A percentile compares a stretch with the other conserved stretches of the same genome.
Conservation (phyloP, 1,139 yeast species). For the Diutina sp. region DNA sequence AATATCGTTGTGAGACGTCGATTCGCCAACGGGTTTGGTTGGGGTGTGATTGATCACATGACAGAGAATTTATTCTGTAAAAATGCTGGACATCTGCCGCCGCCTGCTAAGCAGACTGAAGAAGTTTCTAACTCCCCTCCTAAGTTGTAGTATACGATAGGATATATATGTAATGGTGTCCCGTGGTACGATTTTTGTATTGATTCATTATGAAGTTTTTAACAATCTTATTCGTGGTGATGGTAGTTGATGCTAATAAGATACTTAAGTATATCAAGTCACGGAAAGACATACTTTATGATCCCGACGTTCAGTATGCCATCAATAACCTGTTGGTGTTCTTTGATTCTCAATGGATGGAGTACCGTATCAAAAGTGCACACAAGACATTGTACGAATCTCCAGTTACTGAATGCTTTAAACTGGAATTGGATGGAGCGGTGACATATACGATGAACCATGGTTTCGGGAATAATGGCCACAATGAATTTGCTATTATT, state of each 20-base stretch:
- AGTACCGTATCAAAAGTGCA: neutral
- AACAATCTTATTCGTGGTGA: neutral
- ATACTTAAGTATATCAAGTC: neutral
- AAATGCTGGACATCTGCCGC: neutral
- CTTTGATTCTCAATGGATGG: neutral
- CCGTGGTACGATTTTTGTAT: neutral
- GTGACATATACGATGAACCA: neutral
- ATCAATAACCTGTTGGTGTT: neutral
- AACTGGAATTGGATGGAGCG: neutral
- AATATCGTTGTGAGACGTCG: slow-evolving; percentile 15
- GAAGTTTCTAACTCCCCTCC: neutral
- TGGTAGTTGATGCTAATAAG: neutral
- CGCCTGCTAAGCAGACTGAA: neutral
- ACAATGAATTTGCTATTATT: neutral
- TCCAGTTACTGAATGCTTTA: neutral
- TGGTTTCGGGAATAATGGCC: neutral
- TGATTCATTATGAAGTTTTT: neutral
- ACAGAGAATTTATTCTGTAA: slow-evolving; percentile 8
- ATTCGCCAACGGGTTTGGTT: slow-evolving; percentile 18
- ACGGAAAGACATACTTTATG: neutral
- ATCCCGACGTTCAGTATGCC: neutral
- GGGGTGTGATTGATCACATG: slow-evolving; percentile 17
- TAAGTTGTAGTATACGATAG: neutral
- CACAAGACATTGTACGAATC: neutral
- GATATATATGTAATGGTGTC: neutral